A percentile compares a stretch with the other conserved stretches of the same genome.
Evolutionary conservation across 306 rosid genomes (phyloP).

Genomic region (Ormosia semicastrata): DNA sequence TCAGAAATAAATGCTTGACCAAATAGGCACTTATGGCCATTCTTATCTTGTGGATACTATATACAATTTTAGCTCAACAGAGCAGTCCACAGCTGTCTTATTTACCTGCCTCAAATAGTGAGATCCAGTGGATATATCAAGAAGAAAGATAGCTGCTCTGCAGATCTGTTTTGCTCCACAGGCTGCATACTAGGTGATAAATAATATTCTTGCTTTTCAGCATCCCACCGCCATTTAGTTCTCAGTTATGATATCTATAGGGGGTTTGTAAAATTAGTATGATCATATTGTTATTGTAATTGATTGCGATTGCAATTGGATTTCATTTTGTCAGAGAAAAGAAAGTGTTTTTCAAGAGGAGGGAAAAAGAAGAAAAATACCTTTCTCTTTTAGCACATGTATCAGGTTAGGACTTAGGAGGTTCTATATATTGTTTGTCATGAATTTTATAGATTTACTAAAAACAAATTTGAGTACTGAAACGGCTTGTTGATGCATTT

Average conservation of each 20-base stretch:
- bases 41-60: constrained; percentile 24
- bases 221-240: constrained; percentile 15
- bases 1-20: constrained; percentile 85
- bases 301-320: constrained; percentile 41
- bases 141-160: constrained; percentile 6
- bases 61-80: constrained; percentile 19
- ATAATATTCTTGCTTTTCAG: constrained; percentile 24
- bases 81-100: constrained; percentile 9
- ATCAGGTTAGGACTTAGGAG: background rate
- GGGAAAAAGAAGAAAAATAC: background rate
- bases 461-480: constrained; percentile 5
- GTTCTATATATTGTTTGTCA: constrained; percentile 26
- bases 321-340: constrained; percentile 33
- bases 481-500: background rate
- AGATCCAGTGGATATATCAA: background rate
- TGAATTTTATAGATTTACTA: constrained; percentile 13
- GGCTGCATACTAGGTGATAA: constrained; percentile 41
- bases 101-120: constrained; percentile 14
- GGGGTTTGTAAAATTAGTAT: constrained; percentile 29
- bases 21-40: constrained; percentile 9
- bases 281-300: constrained; percentile 27
- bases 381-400: background rate
- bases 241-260: constrained; percentile 19
- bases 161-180: constrained; percentile 42
- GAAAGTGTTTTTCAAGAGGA: constrained; percentile 11